Conservation (phyloP, 495 filamentous ascomycete genomes). For the Neurospora sublineolata region DNA sequence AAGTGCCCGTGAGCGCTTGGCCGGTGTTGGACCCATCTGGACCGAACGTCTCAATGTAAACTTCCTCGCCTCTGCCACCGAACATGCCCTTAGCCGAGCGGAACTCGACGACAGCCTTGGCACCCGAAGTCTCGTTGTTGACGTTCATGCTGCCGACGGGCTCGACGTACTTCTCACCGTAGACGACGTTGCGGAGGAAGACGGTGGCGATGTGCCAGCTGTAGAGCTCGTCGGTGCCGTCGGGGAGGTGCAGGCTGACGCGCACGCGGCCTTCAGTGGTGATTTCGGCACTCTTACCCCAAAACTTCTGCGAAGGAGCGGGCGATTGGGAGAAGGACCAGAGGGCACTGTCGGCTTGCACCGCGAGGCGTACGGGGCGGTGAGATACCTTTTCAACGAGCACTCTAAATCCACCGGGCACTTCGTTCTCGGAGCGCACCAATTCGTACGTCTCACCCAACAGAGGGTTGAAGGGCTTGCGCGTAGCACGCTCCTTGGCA, state of each 20-base stretch:
- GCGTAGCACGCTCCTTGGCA: conserved; percentile 79
- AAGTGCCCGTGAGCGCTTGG: conserved; percentile 63
- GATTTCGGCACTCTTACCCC: conserved; percentile 92
- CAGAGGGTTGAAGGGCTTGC: conserved; percentile 97
- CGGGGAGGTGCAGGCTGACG: conserved; percentile 49
- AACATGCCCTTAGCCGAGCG: conserved; percentile 84
- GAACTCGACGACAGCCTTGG: conserved; percentile 72
- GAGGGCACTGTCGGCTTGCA: conserved; percentile 71
- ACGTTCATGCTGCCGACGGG: conserved; percentile 82
- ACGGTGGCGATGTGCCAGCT: conserved; percentile 75
- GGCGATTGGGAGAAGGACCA: conserved; percentile 86
- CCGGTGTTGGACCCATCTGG: conserved; percentile 48
- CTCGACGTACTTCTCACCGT: conserved; percentile 96
- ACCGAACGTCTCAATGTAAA: conserved; percentile 60
- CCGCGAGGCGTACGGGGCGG: conserved; percentile 81
- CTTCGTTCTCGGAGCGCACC: conserved; percentile 64
- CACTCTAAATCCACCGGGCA: conserved; percentile 68
- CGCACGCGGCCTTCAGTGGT: conserved; percentile 80
- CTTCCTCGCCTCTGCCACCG: conserved; percentile 84
- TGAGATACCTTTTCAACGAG: conserved; percentile 89
- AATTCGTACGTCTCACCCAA: conserved; percentile 93
- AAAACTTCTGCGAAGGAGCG: conserved; percentile 89
- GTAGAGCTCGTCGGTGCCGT: conserved; percentile 62
- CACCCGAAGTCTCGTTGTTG: conserved; percentile 66
- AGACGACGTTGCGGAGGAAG: conserved; percentile 91